Evolutionary conservation across 345 rosid species (phyloP).

Genomic region (Orychophragmus violaceus): DNA sequence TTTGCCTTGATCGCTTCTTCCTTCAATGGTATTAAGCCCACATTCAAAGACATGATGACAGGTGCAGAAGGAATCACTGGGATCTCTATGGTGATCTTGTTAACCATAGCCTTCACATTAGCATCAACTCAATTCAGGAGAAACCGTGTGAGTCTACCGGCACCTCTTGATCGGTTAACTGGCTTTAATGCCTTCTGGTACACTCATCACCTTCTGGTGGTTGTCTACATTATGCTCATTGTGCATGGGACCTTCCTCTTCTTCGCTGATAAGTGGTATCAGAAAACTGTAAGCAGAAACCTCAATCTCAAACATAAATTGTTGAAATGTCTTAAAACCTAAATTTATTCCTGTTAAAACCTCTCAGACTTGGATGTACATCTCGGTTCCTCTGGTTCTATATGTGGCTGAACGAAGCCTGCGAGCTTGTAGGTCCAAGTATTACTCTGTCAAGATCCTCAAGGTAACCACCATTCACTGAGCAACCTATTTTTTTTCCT

Average conservation of each 20-base stretch:
- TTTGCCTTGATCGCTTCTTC: slow-evolving; percentile 54
- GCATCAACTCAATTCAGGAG: slow-evolving; percentile 66
- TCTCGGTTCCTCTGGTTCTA: slow-evolving; percentile 68
- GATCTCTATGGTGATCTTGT: slow-evolving; percentile 63
- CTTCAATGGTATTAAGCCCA: slow-evolving; percentile 54
- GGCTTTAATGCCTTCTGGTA: slow-evolving; percentile 99
- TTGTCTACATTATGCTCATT: slow-evolving; percentile 74
- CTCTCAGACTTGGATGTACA: slow-evolving; percentile 92
- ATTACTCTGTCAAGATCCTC: slow-evolving; percentile 59
- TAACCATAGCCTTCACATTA: slow-evolving; percentile 55
- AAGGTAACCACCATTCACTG: slow-evolving; percentile 42
- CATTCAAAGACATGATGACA: slow-evolving; percentile 50
- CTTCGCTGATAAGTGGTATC: slow-evolving; percentile 60
- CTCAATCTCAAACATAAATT: not conserved
- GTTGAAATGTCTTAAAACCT: not conserved
- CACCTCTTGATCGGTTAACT: slow-evolving; percentile 75
- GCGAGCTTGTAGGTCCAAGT: slow-evolving; percentile 71
- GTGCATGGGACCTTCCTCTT: slow-evolving; percentile 73
- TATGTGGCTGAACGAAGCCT: slow-evolving; percentile 68
- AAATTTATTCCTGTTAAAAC: not conserved
- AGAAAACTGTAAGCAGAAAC: slow-evolving; percentile 59
- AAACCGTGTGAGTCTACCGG: slow-evolving; percentile 61
- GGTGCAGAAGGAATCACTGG: slow-evolving; percentile 78
- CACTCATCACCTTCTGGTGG: slow-evolving; percentile 74
- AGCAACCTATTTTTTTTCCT: not conserved